Evolutionary conservation across 306 rosid genomes (phyloP), one percentile per base, ranked within the genome.

Genomic region (Hippophae tibetana): DNA sequence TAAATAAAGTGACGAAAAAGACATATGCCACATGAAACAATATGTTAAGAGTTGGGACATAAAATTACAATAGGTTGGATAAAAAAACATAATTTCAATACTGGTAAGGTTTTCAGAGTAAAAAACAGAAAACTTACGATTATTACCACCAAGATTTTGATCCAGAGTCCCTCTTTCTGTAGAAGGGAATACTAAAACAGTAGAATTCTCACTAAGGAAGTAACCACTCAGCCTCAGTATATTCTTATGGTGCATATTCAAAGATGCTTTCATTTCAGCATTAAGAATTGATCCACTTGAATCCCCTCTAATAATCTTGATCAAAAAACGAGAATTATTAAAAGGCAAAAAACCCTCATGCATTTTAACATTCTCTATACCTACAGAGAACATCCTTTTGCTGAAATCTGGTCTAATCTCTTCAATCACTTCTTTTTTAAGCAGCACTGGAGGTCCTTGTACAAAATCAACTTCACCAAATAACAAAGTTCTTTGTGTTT

Each of bases 201-300:
- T 46, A 25, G 61, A 5, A 38, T n/a, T 11, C 26, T 51, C 53
- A 41, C 43, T 45, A 8, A 56, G 54, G 60, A 45, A 2, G n/a
- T 56, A 72, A 42, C 47, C 69, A 5, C 44, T 58, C 51, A 72
- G 27, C 26, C 47, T 8, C 18, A 45, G 48, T 43, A 72, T 67
- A 56, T 72, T 66, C 43, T 67, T 61, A 40, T 66, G 77, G 48
- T 41, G 60, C 72, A 67, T 61, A 8, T 72, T 56, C 46, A 62
- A 7, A n/a, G 72, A 58, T 5, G 66, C 56, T 62, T 54, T 62
- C 56, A 52, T 62, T 49, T 73, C 78, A n/a, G 69, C 60, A 26
- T 45, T 47, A 9, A 73, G 58, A 46, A 62, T 6, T 13, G 5
- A 40, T 3, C 44, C 71, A 13, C 69, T 11, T 1, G 43, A 38